Base-by-base conservation (phyloP, 805 yeast species). In the Debaryomyces castellii region DNA sequence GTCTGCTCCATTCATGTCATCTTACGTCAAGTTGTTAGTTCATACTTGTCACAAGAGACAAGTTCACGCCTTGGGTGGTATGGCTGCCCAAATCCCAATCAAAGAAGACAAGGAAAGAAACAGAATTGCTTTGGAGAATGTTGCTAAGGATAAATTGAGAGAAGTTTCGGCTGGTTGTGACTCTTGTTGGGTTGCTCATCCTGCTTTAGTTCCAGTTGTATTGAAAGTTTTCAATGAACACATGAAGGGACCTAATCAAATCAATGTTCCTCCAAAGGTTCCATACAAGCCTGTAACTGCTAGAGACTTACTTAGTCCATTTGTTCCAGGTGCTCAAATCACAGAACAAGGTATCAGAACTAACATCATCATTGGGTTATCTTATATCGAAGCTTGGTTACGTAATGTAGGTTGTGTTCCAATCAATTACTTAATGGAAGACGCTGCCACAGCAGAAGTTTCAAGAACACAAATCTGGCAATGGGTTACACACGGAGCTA, bases 161-260 rank as follows among this genome's bases (percentile, higher is more conserved):
- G 95, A 87, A 67, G 86, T 85, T 40, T 67, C 73, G 41, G 84
- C 86, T 45, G 94, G 94, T 40, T 89, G 88, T 67, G 95, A 87
- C 71, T 90, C 94, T 42, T 85, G 92, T 48, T 87, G 95, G 95
- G 87, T 87, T 61, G 92, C 92, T 12, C 94, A 87, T 59, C 95
- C 95, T 14, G 91, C 90, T 17, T 74, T 87, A 63, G 87, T 87
- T 21, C 77, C 84, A 14, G 79, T 86, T 51, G 90, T 89, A 35
- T 76, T 84, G 60, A 76, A 78, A 58, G 87, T 86, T 17, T 87
- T 87, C 69, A 78, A 82, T 62, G 80, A 83, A 62, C 77, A 80
- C 69, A 83, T 87, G 91, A 86, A 87, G 53, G 87, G 92, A 32
- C 88, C 91, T 52, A 87, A 87, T 72, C 94, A 87, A 69, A 76